phyloP scores from a whole-genome alignment of 2,329 filamentous ascomycete species.

The Ascochyta rabiei region DNA sequence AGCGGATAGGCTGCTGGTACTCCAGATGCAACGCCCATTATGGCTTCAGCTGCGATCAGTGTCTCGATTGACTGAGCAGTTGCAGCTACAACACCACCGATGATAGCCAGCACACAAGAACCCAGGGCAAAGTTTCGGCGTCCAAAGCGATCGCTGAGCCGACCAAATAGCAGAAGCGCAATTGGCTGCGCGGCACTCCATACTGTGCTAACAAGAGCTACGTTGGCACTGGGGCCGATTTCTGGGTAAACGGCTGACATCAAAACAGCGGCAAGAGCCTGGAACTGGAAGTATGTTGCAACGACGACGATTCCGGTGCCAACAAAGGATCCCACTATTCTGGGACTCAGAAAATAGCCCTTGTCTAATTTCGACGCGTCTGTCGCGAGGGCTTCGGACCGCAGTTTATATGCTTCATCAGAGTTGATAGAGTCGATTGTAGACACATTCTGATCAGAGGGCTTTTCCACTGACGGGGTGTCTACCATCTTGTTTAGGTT shows the following conservation, averaged over 20 bases:
- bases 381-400: constrained; percentile 16
- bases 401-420: constrained; percentile 19
- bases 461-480: background rate
- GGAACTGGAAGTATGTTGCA: constrained; percentile 26
- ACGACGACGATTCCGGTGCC: constrained; percentile 21
- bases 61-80: constrained; percentile 30
- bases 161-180: constrained; percentile 19
- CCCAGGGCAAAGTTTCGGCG: constrained; percentile 18
- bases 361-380: constrained; percentile 9
- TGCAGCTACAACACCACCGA: constrained; percentile 31
- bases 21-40: constrained; percentile 28
- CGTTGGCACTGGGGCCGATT: constrained; percentile 18
- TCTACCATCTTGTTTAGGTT: background rate
- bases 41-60: constrained; percentile 30
- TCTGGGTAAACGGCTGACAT: constrained; percentile 16
- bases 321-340: constrained; percentile 20
- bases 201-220: constrained; percentile 15
- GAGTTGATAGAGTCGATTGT: constrained; percentile 9
- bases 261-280: constrained; percentile 20
- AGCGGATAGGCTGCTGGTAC: constrained; percentile 24
- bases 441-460: background rate
- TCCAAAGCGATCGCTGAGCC: constrained; percentile 19
- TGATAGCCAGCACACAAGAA: constrained; percentile 13
- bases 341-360: constrained; percentile 20
- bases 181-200: constrained; percentile 19